Evolutionary conservation across 1,284 basidiomycete genomes (phyloP), one percentile per base, ranked within the genome.

Genomic region (Cryptococcus amylolentus): DNA sequence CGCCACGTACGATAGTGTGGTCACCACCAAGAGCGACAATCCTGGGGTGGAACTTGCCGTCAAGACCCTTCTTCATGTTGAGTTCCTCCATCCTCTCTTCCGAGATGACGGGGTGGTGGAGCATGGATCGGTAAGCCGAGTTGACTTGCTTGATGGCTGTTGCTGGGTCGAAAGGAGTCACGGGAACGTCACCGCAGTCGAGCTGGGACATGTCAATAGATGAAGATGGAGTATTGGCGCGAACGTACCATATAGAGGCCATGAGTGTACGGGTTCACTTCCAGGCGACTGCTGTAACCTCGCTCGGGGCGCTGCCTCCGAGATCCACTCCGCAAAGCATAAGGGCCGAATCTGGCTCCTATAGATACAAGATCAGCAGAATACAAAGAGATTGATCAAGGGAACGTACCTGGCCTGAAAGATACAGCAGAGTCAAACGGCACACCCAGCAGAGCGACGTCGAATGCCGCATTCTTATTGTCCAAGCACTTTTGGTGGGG

Each of bases 11-110:
- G 26, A 74, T 71, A 8, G 78, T 79, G 61, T 80, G 78, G 57
- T 80, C 78, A 14, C 79, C 78, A 2, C 79, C 78, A 20, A 79
- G 66, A 6, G 77, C 71, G 14, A 80, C 70, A 50, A 80, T 72
- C 20, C 77, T 68, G 9, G 77, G 77, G 57, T 77, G 73, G 46
- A 70, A 66, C 54, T 68, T 58, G 27, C 73, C 73, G 56, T 77
- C 75, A 47, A 70, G 38, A 28, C 67, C 71, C 37, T 60, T 63
- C 38, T 62, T 61, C 57, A 66, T 64, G 38, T 61, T 55, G 10
- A 68, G 52, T 14, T 60, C 38, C 44, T 57, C 51, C 61, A 69
- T 65, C 13, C 44, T 52, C 18, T 54, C 55, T 27, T 56, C 53
- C 14, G 64, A 65, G 6, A 59, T 53, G 9, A 70, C 67, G 3